Evolutionary conservation across 495 filamentous ascomycete species (phyloP).

Genomic region (Beverwykella pulmonaria): DNA sequence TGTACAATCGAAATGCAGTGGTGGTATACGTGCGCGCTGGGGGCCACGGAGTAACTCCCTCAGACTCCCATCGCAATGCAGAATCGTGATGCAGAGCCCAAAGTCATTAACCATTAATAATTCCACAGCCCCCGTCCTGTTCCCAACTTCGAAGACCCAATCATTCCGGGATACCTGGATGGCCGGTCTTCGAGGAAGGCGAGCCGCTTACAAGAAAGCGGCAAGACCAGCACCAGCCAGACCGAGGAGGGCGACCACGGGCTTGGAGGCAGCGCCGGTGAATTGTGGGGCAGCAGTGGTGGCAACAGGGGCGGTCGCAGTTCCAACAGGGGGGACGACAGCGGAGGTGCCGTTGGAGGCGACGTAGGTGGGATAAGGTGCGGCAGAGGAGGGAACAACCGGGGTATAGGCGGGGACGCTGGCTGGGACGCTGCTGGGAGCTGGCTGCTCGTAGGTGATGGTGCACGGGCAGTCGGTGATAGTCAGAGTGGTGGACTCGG

Average conservation of each 20-base stretch:
- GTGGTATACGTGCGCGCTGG: conserved; percentile 1
- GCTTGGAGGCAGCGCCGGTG: conserved; percentile 48
- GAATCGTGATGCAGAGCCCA: conserved; percentile 29
- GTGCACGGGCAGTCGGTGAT: conserved; percentile 80
- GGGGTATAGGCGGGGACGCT: conserved; percentile 12
- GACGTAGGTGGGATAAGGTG: conserved; percentile 6
- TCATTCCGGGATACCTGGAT: background rate
- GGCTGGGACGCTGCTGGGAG: background rate
- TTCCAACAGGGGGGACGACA: conserved; percentile 32
- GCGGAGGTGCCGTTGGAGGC: conserved; percentile 40
- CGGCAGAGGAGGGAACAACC: conserved; percentile 10
- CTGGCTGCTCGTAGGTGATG: conserved; percentile 64
- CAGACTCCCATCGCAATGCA: conserved; percentile 33
- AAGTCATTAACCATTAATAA: conserved; percentile 23
- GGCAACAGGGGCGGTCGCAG: conserved; percentile 28
- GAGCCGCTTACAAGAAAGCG: conserved; percentile 69
- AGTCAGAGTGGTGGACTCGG: conserved; percentile 77
- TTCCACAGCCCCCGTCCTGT: conserved; percentile 14
- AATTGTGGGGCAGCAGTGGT: conserved; percentile 53
- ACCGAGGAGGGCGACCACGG: conserved; percentile 60
- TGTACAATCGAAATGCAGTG: conserved; percentile 30
- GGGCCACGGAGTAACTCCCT: conserved; percentile 1
- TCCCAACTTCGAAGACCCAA: conserved; percentile 14
- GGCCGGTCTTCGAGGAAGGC: background rate
- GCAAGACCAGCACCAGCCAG: conserved; percentile 64